Conservation (phyloP, 441 rosid genomes). For the Erysimum pusillum region DNA sequence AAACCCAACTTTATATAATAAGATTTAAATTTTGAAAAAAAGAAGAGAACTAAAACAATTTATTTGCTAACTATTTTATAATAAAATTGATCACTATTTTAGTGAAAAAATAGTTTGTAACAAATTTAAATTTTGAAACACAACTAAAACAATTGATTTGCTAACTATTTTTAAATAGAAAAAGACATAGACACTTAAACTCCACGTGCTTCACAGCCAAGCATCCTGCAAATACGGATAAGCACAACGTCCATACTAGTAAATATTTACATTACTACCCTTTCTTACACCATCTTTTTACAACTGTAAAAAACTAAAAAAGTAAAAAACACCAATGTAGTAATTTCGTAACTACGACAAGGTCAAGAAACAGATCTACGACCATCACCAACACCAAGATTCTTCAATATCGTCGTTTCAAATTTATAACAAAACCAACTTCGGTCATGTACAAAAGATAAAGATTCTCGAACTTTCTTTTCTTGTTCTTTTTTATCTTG, state of each 20-base stretch:
- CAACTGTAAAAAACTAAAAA: neutral
- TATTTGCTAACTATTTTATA: too few relatives aligned
- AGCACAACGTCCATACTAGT: conserved; percentile 21
- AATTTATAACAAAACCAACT: neutral
- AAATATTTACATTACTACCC: conserved; percentile 32
- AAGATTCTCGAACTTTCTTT: conserved; percentile 3
- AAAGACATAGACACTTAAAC: conserved; percentile 6
- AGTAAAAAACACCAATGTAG: conserved; percentile 2
- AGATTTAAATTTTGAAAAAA: too few relatives aligned
- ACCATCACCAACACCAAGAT: neutral
- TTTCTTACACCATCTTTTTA: neutral
- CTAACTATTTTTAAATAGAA: too few relatives aligned
- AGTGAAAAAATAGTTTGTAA: too few relatives aligned
- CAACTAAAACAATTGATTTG: too few relatives aligned
- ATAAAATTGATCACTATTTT: too few relatives aligned
- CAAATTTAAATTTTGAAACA: too few relatives aligned
- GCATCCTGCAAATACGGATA: conserved; percentile 50
- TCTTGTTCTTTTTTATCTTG: neutral
- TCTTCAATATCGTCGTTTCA: neutral
- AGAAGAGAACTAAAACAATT: too few relatives aligned
- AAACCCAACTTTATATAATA: too few relatives aligned
- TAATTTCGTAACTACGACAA: conserved; percentile 32
- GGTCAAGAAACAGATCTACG: conserved; percentile 14
- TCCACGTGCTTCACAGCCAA: conserved; percentile 54
- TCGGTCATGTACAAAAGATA: neutral